Evolutionary conservation across 805 yeast genomes (phyloP).

Genomic region (Kodamaea leandrae): DNA sequence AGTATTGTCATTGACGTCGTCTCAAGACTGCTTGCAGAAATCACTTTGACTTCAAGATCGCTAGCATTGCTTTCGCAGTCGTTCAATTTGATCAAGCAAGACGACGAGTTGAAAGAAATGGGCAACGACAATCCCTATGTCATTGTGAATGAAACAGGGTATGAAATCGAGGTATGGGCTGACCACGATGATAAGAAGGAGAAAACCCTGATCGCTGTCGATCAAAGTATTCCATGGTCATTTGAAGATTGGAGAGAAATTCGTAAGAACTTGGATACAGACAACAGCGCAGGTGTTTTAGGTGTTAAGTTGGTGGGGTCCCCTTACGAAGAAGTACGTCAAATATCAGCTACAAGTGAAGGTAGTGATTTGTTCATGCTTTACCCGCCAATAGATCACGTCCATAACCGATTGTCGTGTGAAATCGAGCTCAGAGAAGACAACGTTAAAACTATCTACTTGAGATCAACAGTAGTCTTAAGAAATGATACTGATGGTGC

Average conservation of each 20-base stretch:
- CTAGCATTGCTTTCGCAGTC: conserved; percentile 75
- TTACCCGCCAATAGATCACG: conserved; percentile 56
- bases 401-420: conserved; percentile 73
- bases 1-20: conserved; percentile 62
- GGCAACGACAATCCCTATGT: conserved; percentile 82
- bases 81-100: conserved; percentile 53
- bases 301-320: conserved; percentile 62
- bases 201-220: conserved; percentile 41
- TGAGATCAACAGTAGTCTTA: conserved; percentile 72
- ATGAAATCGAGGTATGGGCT: conserved; percentile 79
- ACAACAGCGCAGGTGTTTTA: conserved; percentile 56
- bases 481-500: conserved; percentile 61
- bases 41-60: conserved; percentile 78
- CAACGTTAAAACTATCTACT: conserved; percentile 72
- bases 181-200: conserved; percentile 34
- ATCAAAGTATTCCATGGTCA: conserved; percentile 70
- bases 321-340: conserved; percentile 50
- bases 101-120: conserved; percentile 56
- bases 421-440: conserved; percentile 69
- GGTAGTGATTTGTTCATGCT: conserved; percentile 78
- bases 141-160: conserved; percentile 82
- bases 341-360: conserved; percentile 70
- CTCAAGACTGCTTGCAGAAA: conserved; percentile 74
- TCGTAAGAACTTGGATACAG: conserved; percentile 74
- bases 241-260: conserved; percentile 92